Evolutionary conservation across 805 yeast genomes (phyloP).

Genomic region (Kluyveromyces wickerhamii): DNA sequence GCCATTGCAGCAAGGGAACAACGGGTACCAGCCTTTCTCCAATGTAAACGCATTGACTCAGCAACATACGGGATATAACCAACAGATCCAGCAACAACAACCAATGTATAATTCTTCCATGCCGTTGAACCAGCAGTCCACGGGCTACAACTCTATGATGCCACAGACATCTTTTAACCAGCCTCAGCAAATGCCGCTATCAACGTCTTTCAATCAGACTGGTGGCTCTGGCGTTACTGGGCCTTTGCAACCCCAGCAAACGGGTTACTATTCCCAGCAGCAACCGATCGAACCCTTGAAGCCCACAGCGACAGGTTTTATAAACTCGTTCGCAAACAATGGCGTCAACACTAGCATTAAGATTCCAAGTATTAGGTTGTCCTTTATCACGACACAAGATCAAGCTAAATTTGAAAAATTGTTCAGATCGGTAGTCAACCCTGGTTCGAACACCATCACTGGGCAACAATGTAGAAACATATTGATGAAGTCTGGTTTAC

Average conservation of each 20-base stretch:
- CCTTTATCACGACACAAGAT: constrained; percentile 78
- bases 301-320: constrained; percentile 43
- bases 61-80: constrained; percentile 21
- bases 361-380: constrained; percentile 68
- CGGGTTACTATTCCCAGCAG: constrained; percentile 37
- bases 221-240: constrained; percentile 7
- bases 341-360: constrained; percentile 50
- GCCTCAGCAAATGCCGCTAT: constrained; percentile 1
- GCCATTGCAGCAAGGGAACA: constrained; percentile 10
- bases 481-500: constrained; percentile 68
- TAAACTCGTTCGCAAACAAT: constrained; percentile 33
- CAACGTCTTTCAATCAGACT: not conserved
- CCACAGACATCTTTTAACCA: constrained; percentile 28
- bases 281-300: constrained; percentile 27
- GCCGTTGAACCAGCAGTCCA: constrained; percentile 23
- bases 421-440: constrained; percentile 69
- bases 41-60: too few species aligned
- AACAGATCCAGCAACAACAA: constrained; percentile 6
- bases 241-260: constrained; percentile 33
- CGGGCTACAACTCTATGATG: constrained; percentile 17
- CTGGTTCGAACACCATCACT: constrained; percentile 40
- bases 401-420: constrained; percentile 81
- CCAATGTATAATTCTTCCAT: not conserved
- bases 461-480: constrained; percentile 75
- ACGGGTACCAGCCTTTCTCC: constrained; percentile 12